A percentile compares a stretch with the other conserved stretches of the same genome.
Conservation (phyloP, 1,284 basidiomycete species). For the Rhodotorula sp. region DNA sequence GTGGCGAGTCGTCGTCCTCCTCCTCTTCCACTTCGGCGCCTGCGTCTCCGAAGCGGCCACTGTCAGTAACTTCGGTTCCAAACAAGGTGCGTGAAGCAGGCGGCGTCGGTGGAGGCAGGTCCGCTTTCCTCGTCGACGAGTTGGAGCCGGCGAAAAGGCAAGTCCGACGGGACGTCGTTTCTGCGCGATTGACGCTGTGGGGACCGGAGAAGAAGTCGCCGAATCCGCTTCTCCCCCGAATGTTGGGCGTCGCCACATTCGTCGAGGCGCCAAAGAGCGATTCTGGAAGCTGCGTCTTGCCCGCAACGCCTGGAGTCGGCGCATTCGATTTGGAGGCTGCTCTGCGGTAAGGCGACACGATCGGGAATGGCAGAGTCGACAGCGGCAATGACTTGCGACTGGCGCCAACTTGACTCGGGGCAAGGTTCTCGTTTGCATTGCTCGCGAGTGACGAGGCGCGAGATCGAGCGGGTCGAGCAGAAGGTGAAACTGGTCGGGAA, state of each 20-base stretch:
- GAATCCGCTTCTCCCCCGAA: neutral
- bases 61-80: slow-evolving; percentile 3
- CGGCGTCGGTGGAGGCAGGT: slow-evolving; percentile 3
- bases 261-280: neutral
- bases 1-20: neutral
- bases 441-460: neutral
- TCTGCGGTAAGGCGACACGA: slow-evolving; percentile 12
- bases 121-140: neutral
- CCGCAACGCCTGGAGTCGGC: no score
- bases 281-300: no score
- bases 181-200: neutral
- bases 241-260: neutral
- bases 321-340: no score
- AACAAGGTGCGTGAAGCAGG: slow-evolving; percentile 10
- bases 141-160: neutral
- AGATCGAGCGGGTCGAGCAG: neutral
- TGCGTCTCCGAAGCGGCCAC: neutral
- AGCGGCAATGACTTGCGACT: slow-evolving; percentile 25
- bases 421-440: neutral
- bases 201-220: neutral
- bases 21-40: neutral
- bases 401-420: neutral
- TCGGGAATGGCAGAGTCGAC: slow-evolving; percentile 12
- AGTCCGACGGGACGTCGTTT: neutral
- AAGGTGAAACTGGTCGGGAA: neutral